Evolutionary conservation across 192 early-diverging fungal genomes (phyloP), one percentile per base, ranked within the genome.

Genomic region (Umbelopsis vinacea): DNA sequence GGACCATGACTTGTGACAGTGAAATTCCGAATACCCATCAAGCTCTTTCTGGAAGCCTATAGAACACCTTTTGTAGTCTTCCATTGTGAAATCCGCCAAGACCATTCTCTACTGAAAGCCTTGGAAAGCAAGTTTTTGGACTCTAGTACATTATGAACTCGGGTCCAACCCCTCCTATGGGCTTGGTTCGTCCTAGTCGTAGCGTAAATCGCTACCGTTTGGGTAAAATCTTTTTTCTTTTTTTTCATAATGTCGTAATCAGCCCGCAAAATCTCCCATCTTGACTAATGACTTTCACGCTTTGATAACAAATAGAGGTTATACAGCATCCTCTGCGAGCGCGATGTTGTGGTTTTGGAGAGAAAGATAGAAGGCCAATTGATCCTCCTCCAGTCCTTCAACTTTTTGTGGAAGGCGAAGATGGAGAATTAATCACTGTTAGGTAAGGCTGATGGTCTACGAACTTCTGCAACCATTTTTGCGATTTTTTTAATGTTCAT

Each of bases 331-430:
- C 91, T 15, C 74, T 83, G 23, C 80, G 84, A 29, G 90, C 89
- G 22, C 86, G 89, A 33, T 86, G 83, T 80, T 89, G 87, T 71
- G 90, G 88, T n/a, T 90, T 89, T 79, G 87, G 86, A 6, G 89
- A 92, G 66, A 89, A 88, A 80, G 88, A 90, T 79, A 80, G 85
- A 33, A 81, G 88, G 12, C 85, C 85, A 57, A 83, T 89, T 21
- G 88, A 88, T 52, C 90, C 90, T 11, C 87, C 88, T 23, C 88
- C 89, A 8, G 87, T 92, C 69, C 67, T 90, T 14, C 87, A 89
- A 74, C 78, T 92, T 2, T 73, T 87, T 68, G 82, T 86, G 26
- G 76, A 71, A 74, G 66, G 60, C 23, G 66, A 69, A 35, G 74
- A 80, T 52, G 79, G 79, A 19, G 37, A 52, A 15, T 46, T 72